Conservation (phyloP, 2,329 filamentous ascomycete species). For the Periglandula ipomoeae region DNA sequence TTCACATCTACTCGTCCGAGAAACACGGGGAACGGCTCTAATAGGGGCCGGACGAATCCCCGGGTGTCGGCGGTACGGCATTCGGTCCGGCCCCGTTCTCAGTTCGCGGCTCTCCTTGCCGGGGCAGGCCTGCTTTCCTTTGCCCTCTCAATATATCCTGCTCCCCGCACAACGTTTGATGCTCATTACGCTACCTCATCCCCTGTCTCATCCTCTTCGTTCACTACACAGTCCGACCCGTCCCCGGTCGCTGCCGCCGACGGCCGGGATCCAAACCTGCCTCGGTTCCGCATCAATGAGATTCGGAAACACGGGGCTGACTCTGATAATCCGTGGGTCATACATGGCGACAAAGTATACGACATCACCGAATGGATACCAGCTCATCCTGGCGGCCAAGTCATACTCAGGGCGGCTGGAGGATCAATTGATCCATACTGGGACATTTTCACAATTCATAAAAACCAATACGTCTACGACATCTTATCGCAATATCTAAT, state of each 20-base stretch:
- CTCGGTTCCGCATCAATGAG: slow-evolving; percentile 41
- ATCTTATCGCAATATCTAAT: slow-evolving; percentile 57
- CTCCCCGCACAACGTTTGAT: slow-evolving; percentile 7
- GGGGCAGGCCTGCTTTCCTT: slow-evolving; percentile 8
- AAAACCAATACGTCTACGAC: slow-evolving; percentile 53
- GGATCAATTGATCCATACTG: slow-evolving; percentile 59
- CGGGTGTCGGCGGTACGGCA: slow-evolving; percentile 7
- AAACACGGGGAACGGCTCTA: not conserved
- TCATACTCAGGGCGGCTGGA: slow-evolving; percentile 58
- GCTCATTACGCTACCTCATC: slow-evolving; percentile 6
- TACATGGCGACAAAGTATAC: slow-evolving; percentile 55
- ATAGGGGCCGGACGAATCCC: not conserved
- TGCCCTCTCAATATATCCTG: not conserved
- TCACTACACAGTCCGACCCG: not conserved
- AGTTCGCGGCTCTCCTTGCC: slow-evolving; percentile 6
- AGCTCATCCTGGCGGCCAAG: slow-evolving; percentile 57
- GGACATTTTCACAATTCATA: slow-evolving; percentile 63
- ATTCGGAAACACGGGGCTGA: slow-evolving; percentile 43
- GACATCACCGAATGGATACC: slow-evolving; percentile 61
- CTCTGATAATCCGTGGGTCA: slow-evolving; percentile 52
- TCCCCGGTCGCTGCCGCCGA: slow-evolving; percentile 9
- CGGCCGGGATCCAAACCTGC: slow-evolving; percentile 31
- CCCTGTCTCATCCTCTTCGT: not conserved
- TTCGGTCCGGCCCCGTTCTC: slow-evolving; percentile 7
- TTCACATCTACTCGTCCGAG: slow-evolving; percentile 1